A percentile compares a stretch with the other conserved stretches of the same genome.
Conservation (phyloP, 2,329 filamentous ascomycete genomes). For the Aspergillus quadrilineatus region DNA sequence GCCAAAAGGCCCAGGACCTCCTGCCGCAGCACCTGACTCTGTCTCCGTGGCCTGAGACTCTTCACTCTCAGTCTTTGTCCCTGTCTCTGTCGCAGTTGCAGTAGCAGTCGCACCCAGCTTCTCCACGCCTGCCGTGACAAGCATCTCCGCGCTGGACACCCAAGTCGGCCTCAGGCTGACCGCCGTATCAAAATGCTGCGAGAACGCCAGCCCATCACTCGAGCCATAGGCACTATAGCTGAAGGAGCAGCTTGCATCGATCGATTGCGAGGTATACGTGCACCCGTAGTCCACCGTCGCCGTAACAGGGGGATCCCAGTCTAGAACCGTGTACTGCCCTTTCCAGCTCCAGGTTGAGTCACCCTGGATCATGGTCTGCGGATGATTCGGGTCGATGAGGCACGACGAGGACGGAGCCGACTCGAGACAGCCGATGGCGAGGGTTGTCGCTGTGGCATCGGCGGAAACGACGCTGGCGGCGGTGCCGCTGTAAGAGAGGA, state of each 20-base stretch:
- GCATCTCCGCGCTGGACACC: background rate
- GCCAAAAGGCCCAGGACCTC: background rate
- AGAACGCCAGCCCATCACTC: background rate
- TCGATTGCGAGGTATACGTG: background rate
- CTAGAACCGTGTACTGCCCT: background rate
- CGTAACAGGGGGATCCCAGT: background rate
- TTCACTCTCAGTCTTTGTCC: too few relatives aligned
- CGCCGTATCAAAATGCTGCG: background rate
- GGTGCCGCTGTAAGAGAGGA: background rate
- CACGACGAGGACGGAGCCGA: background rate
- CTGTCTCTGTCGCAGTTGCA: background rate
- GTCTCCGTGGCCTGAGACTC: slow-evolving; percentile 6
- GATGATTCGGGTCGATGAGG: background rate
- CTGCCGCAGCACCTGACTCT: background rate
- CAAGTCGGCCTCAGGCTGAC: background rate
- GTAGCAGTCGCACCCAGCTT: background rate
- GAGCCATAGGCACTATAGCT: background rate
- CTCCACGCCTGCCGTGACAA: background rate
- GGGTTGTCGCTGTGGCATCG: slow-evolving; percentile 6
- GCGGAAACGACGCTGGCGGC: slow-evolving; percentile 1
- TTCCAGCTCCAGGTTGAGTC: background rate
- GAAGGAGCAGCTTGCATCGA: background rate
- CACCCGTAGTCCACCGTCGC: background rate
- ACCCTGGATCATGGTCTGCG: slow-evolving; percentile 5
- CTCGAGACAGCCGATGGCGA: slow-evolving; percentile 1